Conservation (phyloP, 2,329 filamentous ascomycete species). For the Grosmannia clavigera region DNA sequence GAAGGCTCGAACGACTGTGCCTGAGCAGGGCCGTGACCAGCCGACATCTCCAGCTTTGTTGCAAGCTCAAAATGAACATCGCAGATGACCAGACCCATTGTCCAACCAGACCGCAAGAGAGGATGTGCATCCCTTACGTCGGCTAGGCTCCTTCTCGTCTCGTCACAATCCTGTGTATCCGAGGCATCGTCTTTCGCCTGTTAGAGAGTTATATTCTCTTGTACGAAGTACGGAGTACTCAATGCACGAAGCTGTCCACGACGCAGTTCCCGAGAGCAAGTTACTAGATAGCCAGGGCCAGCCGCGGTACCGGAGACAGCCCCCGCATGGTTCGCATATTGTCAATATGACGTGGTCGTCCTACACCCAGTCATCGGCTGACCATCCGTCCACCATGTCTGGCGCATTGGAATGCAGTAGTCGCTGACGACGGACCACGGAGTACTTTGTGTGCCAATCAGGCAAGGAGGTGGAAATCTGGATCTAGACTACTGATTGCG, state of each 20-base stretch:
- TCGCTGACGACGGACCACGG: neutral
- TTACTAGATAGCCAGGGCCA: neutral
- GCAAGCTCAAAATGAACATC: too few relatives aligned
- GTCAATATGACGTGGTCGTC: neutral
- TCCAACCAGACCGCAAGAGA: neutral
- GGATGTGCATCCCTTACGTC: neutral
- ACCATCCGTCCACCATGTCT: neutral
- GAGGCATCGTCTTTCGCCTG: too few relatives aligned
- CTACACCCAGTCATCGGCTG: neutral
- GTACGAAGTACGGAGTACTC: too few relatives aligned
- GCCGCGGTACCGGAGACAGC: neutral
- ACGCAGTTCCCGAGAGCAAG: neutral
- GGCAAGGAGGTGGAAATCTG: neutral
- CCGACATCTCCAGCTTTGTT: neutral
- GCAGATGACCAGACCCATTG: neutral
- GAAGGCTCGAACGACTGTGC: neutral
- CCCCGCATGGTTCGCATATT: neutral
- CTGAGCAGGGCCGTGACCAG: neutral
- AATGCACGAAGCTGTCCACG: neutral
- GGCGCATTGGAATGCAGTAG: neutral
- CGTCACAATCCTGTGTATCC: neutral
- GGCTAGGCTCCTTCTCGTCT: neutral
- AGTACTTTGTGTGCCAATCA: neutral
- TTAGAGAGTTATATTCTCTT: too few relatives aligned
- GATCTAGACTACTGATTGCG: neutral